These are phyloP conservation scores for Penicillium frequentans DNA, from an alignment of 2,329 filamentous ascomycete species.

Conservation along the genomic window DNA sequence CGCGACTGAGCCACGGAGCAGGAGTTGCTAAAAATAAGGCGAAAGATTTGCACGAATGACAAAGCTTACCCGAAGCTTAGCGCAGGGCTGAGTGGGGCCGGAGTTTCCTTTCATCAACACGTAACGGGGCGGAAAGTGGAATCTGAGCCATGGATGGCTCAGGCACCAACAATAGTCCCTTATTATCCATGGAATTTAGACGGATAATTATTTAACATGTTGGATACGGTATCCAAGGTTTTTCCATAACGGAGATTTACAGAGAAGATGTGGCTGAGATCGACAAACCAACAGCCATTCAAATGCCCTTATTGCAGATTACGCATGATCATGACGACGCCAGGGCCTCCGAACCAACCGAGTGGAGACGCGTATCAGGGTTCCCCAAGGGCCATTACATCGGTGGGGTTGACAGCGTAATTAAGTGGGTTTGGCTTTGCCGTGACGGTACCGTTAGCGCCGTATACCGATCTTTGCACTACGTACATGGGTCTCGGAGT, in stretches of 20 bases:
- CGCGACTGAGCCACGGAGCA: neutral
- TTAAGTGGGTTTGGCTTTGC: neutral
- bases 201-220: neutral
- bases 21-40: slow-evolving; percentile 1
- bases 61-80: slow-evolving; percentile 21
- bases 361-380: neutral
- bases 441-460: neutral
- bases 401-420: neutral
- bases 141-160: no score
- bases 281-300: neutral
- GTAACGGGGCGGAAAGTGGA: no score
- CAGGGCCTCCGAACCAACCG: slow-evolving; percentile 2
- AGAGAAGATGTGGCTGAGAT: neutral
- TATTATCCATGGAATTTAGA: neutral
- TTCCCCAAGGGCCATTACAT: neutral
- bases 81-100: slow-evolving; percentile 4
- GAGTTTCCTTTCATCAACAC: neutral
- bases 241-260: neutral
- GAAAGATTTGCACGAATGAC: slow-evolving; percentile 6
- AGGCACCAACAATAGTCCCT: no score
- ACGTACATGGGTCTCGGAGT: neutral
- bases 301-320: neutral
- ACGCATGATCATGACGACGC: slow-evolving; percentile 7
- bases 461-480: neutral
- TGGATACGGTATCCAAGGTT: neutral